Base-by-base conservation (phyloP, 306 rosid genomes). In the Dryas drummondii region DNA sequence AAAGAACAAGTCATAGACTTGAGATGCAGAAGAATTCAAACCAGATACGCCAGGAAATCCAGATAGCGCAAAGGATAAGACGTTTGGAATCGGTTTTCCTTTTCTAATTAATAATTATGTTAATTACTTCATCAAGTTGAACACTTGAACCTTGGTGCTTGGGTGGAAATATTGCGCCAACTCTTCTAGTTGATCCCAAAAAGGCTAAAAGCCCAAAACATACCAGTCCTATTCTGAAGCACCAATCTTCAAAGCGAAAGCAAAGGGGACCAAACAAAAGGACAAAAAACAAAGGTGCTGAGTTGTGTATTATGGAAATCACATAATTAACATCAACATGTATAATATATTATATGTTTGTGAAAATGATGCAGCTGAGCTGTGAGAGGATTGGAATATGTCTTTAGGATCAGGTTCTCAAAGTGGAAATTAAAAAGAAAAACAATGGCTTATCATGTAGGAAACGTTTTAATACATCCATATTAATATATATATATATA, bases 181-280 rank as follows among this genome's bases (percentile, higher is more conserved):
- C 2, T 65, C 54, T 19, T 45, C 17, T 40, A n/a, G 40, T 42
- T 16, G 6, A 19, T 40, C 56, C 48, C 37, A 27, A 27, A 27
- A 27, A 27, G 37, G 37, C 58, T 12, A 27, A 5, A 5, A n/a
- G 12, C 22, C 22, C 22, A 19, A 19, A 19, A 19, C 22, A 4
- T 53, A 32, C 32, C 32, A 27, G 40, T 37, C 66, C 16, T 65
- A 15, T 48, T 8, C 9, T 16, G 2, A 9, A 11, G 52, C 8
- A 42, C 68, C 72, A 26, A 77, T 50, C 63, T 72, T 66, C 78
- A 66, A 66, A 66, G 16, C 41, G 56, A 65, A 72, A 48, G 26
- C 59, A 55, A 47, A 65, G 66, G 47, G 60, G 37, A 49, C 68
- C 49, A 9, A 48, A 3, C 4, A 3, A 19, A n/a, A 54, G 17